Percentiles rank a stretch among this genome's conserved stretches.
These are phyloP conservation scores for Cystofilobasidium macerans DNA, from an alignment of 768 basidiomycete species.

Conservation along the genomic window DNA sequence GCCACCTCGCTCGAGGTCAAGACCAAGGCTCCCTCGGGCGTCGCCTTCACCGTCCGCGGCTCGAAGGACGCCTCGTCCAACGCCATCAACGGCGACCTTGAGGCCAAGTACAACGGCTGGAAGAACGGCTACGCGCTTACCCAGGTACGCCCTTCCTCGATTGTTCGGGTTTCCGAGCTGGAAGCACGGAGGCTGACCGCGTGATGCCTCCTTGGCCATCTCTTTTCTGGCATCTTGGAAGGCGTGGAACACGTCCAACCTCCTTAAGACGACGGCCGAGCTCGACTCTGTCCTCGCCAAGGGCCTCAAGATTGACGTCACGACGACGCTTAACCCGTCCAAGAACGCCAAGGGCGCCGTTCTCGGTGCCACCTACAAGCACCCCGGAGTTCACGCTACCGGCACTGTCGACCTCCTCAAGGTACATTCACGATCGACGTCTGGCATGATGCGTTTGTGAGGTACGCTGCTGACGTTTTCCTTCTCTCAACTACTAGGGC, in stretches of 20 bases:
- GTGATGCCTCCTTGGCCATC: background rate
- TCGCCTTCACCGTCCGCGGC: conserved; percentile 88
- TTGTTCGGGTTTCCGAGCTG: background rate
- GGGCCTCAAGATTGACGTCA: conserved; percentile 90
- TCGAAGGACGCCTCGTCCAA: conserved; percentile 61
- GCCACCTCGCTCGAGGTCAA: conserved; percentile 50
- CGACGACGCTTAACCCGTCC: conserved; percentile 70
- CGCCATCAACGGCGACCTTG: conserved; percentile 76
- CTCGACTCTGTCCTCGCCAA: conserved; percentile 94
- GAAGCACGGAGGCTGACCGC: background rate
- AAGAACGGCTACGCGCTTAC: conserved; percentile 90
- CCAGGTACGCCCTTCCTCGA: conserved; percentile 32
- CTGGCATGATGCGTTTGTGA: conserved; percentile 19
- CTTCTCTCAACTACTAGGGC: conserved; percentile 56
- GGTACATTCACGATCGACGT: conserved; percentile 43
- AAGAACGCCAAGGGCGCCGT: conserved; percentile 75
- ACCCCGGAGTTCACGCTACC: conserved; percentile 85
- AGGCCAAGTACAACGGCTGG: conserved; percentile 86
- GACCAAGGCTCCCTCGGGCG: conserved; percentile 66
- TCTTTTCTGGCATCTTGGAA: conserved; percentile 36
- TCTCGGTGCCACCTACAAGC: conserved; percentile 81
- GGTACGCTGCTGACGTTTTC: conserved; percentile 1
- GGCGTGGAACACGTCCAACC: conserved; percentile 89
- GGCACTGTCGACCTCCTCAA: conserved; percentile 87
- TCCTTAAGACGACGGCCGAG: conserved; percentile 82